Evolutionary conservation across 2,329 filamentous ascomycete genomes (phyloP), one percentile per base, ranked within the genome.

Genomic region (Stemphylium beticola): DNA sequence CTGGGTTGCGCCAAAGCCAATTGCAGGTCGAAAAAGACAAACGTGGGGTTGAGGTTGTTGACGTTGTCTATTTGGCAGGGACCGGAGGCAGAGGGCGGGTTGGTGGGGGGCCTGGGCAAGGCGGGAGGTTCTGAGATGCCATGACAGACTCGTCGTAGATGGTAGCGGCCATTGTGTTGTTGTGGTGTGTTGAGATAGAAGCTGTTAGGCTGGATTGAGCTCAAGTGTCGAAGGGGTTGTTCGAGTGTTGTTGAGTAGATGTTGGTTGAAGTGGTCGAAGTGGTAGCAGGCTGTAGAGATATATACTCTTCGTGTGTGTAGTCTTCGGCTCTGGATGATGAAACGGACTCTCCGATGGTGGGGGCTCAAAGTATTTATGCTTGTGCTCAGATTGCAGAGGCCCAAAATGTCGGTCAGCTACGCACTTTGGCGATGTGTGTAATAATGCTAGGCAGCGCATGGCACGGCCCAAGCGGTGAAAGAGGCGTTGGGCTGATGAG

Each of bases 71-170:
- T 71, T 78, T 77, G 50, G 71, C 74, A 22, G 78, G 78, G 34
- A 79, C 72, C 31, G 78, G 78, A 62, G 78, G 78, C 41, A 81
- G 71, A 64, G 78, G 78, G 52, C 78, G 73, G 49, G 76, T 79
- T 60, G 78, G 78, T 67, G 78, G 78, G 58, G 78, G 78, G 50
- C 78, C 78, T 36, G 78, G 78, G 73, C 77, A 79, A 29, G 78
- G 78, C 55, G 78, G 78, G 39, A 79, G 76, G 67, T 76, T 79
- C 53, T 77, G 67, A 43, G 69, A 65, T 53, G 69, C 60, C 73
- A 75, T 75, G 62, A 62, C 68, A 60, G 66, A 65, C 60, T 74
- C 72, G 65, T 79, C 69, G 72, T 74, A 71, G 60, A 66, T 61
- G 60, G 66, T 62, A 45, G 68, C 68, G 57, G 68, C 68, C 69